Evolutionary conservation across 305 asterid species (phyloP), one percentile per base, ranked within the genome.

Genomic region (Fraxinus latifolia): DNA sequence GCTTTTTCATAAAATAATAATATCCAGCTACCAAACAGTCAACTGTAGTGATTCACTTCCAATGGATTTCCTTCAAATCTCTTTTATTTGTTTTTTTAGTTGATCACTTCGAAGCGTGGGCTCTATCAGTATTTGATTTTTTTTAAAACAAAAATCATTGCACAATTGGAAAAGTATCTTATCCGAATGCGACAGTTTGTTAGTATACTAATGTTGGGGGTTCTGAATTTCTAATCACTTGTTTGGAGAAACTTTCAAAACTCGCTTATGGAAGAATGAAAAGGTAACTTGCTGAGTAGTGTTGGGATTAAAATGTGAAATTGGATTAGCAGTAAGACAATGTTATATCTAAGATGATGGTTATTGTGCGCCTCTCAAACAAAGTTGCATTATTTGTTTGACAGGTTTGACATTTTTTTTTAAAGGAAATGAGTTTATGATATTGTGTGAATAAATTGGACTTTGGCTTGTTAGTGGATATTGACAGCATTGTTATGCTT

Each of bases 401-500:
- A 12, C 5, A 12, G 17, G 12, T 44, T 12, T 12, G 5, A 44
- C 50, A 1, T 42, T 9, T 42, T 8, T 12, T 2, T 47, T 3
- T 3, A 1, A 14, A 47, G 60, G 19, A 47, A 47, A 4, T 15
- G 60, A 47, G 60, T 4, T 47, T 47, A 47, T 47, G 60, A 15
- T 15, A 14, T 47, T 7, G 60, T 47, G 60, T 47, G 60, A 47
- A 47, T 47, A 3, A 14, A 47, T 47, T 47, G 60, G 60, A 47
- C 19, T 47, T 4, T 47, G 60, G 2, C 7, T 60, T 60, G 3
- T 60, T n/a, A 21, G 71, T 60, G 71, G 71, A 21, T 60, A 67
- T 25, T 81, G 68, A 80, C 73, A 44, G 62, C 17, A n/a, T 21
- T 32, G 15, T 55, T 81, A 12, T 65, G 81, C 37, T 60, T 81